Base-by-base conservation (phyloP, 2,329 filamentous ascomycete genomes). In the Ophiostoma australiae region DNA sequence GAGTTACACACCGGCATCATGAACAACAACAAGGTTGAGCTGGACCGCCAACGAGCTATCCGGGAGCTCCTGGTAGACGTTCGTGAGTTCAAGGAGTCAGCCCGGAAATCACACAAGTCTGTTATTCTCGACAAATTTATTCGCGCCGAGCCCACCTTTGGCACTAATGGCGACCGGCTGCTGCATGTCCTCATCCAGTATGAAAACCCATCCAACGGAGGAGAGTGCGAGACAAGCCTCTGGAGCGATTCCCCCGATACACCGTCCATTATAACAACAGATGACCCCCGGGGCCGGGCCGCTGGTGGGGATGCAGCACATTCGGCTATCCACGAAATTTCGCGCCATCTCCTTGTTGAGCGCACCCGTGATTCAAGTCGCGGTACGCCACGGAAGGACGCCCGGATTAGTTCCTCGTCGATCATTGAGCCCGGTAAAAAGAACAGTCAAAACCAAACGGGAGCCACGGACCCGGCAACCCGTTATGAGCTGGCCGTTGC, bases 101-200 rank as follows among this genome's bases (percentile, higher is more conserved):
- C 31, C 17, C 33, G 3, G 7, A 65, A 65, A 11, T 11, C 17
- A 31, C 17, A n/a, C 17, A 65, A 37, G 15, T 35, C 31, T 37
- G 61, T 35, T 35, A 63, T n/a, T 65, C 31, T 65, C 61, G 31
- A 35, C 31, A 37, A 10, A 35, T 65, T 35, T 11, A 65, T 65
- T 37, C 61, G 17, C 31, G 33, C 13, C 31, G 31, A 65, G 61
- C 61, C 61, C 31, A 35, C 31, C 7, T 65, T 65, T 11, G 31
- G 61, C 5, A 17, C 31, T 17, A 65, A 37, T n/a, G 61, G 61
- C 20, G 61, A 65, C 13, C 61, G 61, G 4, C 31, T 65, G 33
- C 61, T 65, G 31, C 61, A 65, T 37, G 20, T 65, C 31, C 61
- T 65, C 31, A 65, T 65, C 20, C 61, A 65, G 31, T 35, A 65